These are phyloP conservation scores for Ogataea neopini DNA, from an alignment of 805 yeast genomes.

Conservation along the genomic window DNA sequence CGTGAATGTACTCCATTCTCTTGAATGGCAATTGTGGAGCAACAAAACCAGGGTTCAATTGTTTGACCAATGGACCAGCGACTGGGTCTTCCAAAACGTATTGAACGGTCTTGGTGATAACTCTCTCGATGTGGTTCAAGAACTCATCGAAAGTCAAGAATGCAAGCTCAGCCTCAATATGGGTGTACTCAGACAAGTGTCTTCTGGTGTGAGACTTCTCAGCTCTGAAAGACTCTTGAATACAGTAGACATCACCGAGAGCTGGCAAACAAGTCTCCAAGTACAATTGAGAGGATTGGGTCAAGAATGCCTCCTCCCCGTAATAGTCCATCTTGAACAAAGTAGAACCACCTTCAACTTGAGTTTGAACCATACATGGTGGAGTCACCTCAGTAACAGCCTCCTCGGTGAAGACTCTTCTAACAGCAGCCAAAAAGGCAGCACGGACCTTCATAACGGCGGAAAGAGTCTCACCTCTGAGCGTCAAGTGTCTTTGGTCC, in stretches of 20 bases:
- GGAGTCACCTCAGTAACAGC: conserved; percentile 90
- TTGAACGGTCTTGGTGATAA: conserved; percentile 67
- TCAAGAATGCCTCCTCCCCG: conserved; percentile 94
- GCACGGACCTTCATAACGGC: conserved; percentile 96
- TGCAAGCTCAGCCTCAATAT: conserved; percentile 91
- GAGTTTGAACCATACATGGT: conserved; percentile 99
- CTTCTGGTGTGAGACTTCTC: conserved; percentile 99
- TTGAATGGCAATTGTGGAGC: conserved; percentile 85
- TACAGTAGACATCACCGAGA: conserved; percentile 94
- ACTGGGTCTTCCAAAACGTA: conserved; percentile 86
- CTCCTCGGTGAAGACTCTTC: conserved; percentile 77
- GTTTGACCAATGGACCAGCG: conserved; percentile 86
- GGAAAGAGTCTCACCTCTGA: conserved; percentile 93
- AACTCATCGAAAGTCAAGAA: conserved; percentile 87
- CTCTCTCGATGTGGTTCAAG: conserved; percentile 78
- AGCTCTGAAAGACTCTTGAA: conserved; percentile 98
- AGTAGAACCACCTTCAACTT: conserved; percentile 99
- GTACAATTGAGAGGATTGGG: conserved; percentile 96
- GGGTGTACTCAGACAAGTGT: conserved; percentile 96
- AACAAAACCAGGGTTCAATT: conserved; percentile 87
- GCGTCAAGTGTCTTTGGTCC: conserved; percentile 93
- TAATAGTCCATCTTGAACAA: conserved; percentile 90
- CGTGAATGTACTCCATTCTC: conserved; percentile 89
- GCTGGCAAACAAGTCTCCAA: conserved; percentile 96
- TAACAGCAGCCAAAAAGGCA: conserved; percentile 64